Base-by-base conservation (phyloP, 495 filamentous ascomycete genomes). In the Neurospora hispaniola region DNA sequence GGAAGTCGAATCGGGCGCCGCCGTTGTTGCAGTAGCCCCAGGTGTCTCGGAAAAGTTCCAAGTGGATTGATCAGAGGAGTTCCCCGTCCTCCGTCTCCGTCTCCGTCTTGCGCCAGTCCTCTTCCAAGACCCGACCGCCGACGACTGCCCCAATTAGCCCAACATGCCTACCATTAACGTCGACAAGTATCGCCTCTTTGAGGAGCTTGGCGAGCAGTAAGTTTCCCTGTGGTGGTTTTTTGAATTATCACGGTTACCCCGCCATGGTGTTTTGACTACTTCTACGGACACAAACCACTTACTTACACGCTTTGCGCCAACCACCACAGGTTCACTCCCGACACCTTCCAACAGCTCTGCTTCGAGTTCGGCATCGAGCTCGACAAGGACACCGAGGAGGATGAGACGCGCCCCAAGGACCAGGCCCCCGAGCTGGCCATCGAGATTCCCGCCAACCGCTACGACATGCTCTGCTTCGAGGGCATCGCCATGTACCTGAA, bases 351-450 rank as follows among this genome's bases (percentile, higher is more conserved):
- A 79, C 91, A 97, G 79, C 85, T 99, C 76, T 99, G 96, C 81
- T 99, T 99, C 87, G 96, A 99, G 76, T 99, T 97, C 80, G 96
- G 94, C 72, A 97, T 99, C 78, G 96, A 99, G 81, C 89, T 99
- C 75, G 96, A 99, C 83, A 94, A 97, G 85, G 96, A 99, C 84
- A 96, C 93, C 44, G 90, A 93, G 66, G 85, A 93, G 79, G 84
- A 86, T 71, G 76, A 78, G 11, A 43, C 75, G 72, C 88, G 92
- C 70, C 92, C 92, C 40, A 88, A 90, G 76, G 91, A 97, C 81
- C 93, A 97, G 83, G 88, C 93, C 7, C 91, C 96, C 68, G 91
- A 98, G 84, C 88, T 98, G 79, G 97, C 97, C 87, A 98, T 99
- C 79, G 96, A 99, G 82, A 97, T 99, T 79, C 96, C 96, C 74